phyloP scores from a whole-genome alignment of 805 yeast genomes.

The Ascoidea tarda region DNA sequence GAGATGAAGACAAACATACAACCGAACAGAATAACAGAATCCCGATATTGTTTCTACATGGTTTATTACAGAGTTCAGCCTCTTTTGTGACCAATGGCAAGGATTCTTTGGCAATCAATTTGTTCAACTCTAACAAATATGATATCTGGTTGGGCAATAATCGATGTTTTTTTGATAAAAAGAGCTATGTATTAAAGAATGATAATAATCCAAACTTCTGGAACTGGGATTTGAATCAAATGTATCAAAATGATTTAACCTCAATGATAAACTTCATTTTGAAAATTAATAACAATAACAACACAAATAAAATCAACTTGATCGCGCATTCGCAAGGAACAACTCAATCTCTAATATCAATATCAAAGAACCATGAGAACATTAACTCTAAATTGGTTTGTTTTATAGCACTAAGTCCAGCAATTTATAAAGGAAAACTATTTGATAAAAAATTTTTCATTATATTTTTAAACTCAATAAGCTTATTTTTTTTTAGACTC shows the following conservation, averaged over 20 bases:
- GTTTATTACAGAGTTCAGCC: conserved; percentile 76
- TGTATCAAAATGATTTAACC: conserved; percentile 71
- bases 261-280: conserved; percentile 52
- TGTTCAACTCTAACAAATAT: conserved; percentile 38
- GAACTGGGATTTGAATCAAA: conserved; percentile 87
- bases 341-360: conserved; percentile 46
- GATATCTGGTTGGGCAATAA: conserved; percentile 92
- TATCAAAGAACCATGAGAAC: conserved; percentile 26
- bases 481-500: conserved; percentile 26
- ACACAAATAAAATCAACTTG: conserved; percentile 34
- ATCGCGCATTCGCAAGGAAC: conserved; percentile 93
- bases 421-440: conserved; percentile 74
- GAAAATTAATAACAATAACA: conserved; percentile 15
- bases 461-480: conserved; percentile 41
- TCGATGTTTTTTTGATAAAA: conserved; percentile 71
- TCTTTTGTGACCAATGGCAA: conserved; percentile 76
- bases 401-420: conserved; percentile 79
- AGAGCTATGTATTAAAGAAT: conserved; percentile 33
- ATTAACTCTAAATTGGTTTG: conserved; percentile 32
- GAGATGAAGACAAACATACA: conserved; percentile 15
- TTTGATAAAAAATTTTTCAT: conserved; percentile 50
- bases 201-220: conserved; percentile 45
- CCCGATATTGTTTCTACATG: conserved; percentile 76
- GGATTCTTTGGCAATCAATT: conserved; percentile 54
- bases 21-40: conserved; percentile 20